Evolutionary conservation across 352 stramenopile genomes (phyloP), one percentile per base, ranked within the genome.

Genomic region (Phytophthora uliginosa): DNA sequence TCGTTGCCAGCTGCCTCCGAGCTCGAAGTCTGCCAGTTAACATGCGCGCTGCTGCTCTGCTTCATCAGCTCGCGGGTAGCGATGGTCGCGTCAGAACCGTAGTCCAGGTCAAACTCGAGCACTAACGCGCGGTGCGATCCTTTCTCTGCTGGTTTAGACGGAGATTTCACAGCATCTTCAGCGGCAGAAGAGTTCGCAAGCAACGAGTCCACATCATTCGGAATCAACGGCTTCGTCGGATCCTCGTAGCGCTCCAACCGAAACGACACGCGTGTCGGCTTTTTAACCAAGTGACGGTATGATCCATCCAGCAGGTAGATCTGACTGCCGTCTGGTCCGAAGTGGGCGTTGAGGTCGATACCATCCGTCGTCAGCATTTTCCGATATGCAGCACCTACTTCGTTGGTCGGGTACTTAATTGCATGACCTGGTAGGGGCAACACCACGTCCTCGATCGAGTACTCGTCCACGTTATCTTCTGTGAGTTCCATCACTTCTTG

Each of bases 31-130:
- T 92, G 80, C 81, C 83, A 88, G 63, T 91, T 87, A 20, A 93
- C 83, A 63, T 93, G 78, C 31, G 86, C 77, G 57, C 80, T 98
- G 82, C 76, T 98, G 80, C 75, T 98, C 75, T 86, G 84, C 78
- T 98, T 98, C 71, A 97, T 97, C n/a, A 99, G 76, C 66, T 99
- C 96, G 42, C 96, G 84, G 22, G 99, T 77, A 24, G 94, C 95
- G 69, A 99, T 98, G 15, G 95, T 99, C 12, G 97, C 97, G 82
- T 99, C 85, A 3, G 80, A 90, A 22, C 81, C 84, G 52, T 87
- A 88, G 18, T 82, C 80, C 31, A 94, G 72, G 28, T 80, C 79
- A 51, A 94, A 94, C 52, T 86, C 76, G 9, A 95, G 77, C 28
- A 89, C 70, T 24, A 91, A 66, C 28, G 79, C 83, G 17, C 83